Percentiles rank a stretch among this genome's conserved stretches.
Evolutionary conservation across 2,329 filamentous ascomycete genomes (phyloP).

Genomic region (Ophiostoma angusticollis): DNA sequence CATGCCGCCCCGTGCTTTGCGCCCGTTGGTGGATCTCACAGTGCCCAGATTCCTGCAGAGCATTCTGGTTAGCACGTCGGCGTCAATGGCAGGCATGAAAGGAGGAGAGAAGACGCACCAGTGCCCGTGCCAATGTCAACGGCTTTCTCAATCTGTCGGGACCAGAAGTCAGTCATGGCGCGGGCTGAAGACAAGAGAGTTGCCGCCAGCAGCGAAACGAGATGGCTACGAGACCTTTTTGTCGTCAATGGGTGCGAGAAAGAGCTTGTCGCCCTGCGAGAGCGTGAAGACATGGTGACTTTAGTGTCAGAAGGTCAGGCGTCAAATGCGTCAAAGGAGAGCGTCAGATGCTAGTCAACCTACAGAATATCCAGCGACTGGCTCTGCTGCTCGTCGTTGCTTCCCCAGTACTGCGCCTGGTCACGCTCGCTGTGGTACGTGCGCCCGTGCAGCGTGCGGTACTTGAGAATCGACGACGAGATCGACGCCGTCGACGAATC

Average conservation of each 20-base stretch:
- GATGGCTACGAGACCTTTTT: no score
- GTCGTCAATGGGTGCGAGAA: constrained; percentile 16
- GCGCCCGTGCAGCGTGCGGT: constrained; percentile 20
- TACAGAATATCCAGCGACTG: constrained; percentile 22
- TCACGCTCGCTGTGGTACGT: constrained; percentile 20
- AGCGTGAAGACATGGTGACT: constrained; percentile 8
- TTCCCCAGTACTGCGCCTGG: constrained; percentile 18
- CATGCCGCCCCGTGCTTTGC: no score
- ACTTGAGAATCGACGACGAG: constrained; percentile 20
- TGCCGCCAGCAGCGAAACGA: no score
- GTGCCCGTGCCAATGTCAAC: constrained; percentile 11
- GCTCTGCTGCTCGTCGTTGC: constrained; percentile 22
- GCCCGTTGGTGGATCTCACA: no score
- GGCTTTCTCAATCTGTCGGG: constrained; percentile 4
- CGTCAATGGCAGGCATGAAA: no score
- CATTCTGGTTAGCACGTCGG: no score
- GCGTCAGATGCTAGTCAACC: no score
- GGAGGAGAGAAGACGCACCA: no score
- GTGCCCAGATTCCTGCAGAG: no score
- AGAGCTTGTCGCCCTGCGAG: constrained; percentile 16
- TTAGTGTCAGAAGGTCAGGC: no score
- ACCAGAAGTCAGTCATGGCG: no score
- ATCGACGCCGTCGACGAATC: constrained; percentile 18
- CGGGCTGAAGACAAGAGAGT: no score
- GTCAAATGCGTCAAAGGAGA: not conserved